phyloP scores from a whole-genome alignment of 2,329 filamentous ascomycete species.

The Mollisia scopiformis region DNA sequence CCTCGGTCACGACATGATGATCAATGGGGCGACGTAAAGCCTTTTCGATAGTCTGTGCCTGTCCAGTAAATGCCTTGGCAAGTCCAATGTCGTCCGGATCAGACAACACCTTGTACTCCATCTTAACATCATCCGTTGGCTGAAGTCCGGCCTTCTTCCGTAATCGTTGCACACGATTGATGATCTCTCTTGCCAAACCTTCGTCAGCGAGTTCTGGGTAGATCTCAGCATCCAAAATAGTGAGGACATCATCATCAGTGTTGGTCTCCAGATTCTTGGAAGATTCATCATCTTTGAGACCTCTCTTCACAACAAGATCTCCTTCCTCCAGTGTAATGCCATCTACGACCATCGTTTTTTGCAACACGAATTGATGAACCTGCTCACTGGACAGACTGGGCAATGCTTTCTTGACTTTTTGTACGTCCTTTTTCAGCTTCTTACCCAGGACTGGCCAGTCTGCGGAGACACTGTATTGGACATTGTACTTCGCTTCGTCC shows the following conservation, averaged over 20 bases:
- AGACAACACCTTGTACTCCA: slow-evolving; percentile 83
- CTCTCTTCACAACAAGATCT: slow-evolving; percentile 82
- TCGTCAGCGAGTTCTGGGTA: slow-evolving; percentile 88
- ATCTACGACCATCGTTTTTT: slow-evolving; percentile 78
- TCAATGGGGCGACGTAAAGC: slow-evolving; percentile 77
- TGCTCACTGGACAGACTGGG: slow-evolving; percentile 78
- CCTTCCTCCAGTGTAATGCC: slow-evolving; percentile 82
- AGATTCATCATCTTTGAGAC: slow-evolving; percentile 71
- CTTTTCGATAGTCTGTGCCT: slow-evolving; percentile 73
- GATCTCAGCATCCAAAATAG: slow-evolving; percentile 81
- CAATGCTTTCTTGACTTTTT: slow-evolving; percentile 88
- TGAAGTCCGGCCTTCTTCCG: slow-evolving; percentile 92
- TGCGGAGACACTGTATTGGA: slow-evolving; percentile 85
- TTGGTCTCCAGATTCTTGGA: slow-evolving; percentile 82
- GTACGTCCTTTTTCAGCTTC: slow-evolving; percentile 95
- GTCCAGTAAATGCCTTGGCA: slow-evolving; percentile 68
- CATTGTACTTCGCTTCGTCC: slow-evolving; percentile 89
- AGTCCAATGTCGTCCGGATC: slow-evolving; percentile 80
- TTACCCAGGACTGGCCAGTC: slow-evolving; percentile 96
- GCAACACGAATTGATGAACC: slow-evolving; percentile 76
- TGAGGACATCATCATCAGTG: slow-evolving; percentile 87
- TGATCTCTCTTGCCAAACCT: slow-evolving; percentile 87
- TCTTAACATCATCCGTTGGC: slow-evolving; percentile 91
- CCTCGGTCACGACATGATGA: slow-evolving; percentile 62
- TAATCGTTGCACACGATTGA: slow-evolving; percentile 89